A percentile compares a stretch with the other conserved stretches of the same genome.
Conservation (phyloP, 2,329 filamentous ascomycete species). For the Fusarium concolor region DNA sequence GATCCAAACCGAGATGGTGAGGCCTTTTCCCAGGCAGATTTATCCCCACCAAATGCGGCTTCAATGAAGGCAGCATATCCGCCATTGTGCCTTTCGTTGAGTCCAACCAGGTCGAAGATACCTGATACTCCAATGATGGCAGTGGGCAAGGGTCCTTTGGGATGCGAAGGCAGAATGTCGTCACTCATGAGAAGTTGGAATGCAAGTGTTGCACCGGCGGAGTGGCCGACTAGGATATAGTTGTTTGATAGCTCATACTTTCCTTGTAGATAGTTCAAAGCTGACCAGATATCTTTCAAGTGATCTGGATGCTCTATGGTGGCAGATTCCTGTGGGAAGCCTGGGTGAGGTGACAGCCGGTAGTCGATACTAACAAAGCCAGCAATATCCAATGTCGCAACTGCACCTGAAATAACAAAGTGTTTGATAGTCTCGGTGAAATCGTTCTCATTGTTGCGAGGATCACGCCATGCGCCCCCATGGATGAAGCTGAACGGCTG, state of each 20-base stretch:
- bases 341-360: constrained; percentile 66
- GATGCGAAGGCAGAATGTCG: constrained; percentile 42
- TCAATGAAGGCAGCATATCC: constrained; percentile 68
- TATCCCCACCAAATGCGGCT: constrained; percentile 69
- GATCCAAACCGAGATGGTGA: constrained; percentile 63
- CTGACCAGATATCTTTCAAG: constrained; percentile 66
- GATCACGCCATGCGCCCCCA: constrained; percentile 73
- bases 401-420: constrained; percentile 51
- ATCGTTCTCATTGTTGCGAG: constrained; percentile 58
- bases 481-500: constrained; percentile 63
- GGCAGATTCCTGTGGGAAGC: constrained; percentile 53
- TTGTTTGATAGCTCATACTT: constrained; percentile 59
- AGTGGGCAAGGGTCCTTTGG: constrained; percentile 55
- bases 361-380: constrained; percentile 75
- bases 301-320: constrained; percentile 69
- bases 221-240: constrained; percentile 72
- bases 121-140: constrained; percentile 72
- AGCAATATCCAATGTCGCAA: constrained; percentile 56
- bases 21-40: constrained; percentile 62
- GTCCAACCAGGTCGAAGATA: constrained; percentile 72
- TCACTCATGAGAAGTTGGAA: constrained; percentile 68
- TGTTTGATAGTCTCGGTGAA: constrained; percentile 59
- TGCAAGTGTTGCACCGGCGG: constrained; percentile 71
- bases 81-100: constrained; percentile 60
- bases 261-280: constrained; percentile 60